These are phyloP conservation scores for Pseudogymnoascus sp. DNA, from an alignment of 2,329 filamentous ascomycete genomes.

Conservation along the genomic window DNA sequence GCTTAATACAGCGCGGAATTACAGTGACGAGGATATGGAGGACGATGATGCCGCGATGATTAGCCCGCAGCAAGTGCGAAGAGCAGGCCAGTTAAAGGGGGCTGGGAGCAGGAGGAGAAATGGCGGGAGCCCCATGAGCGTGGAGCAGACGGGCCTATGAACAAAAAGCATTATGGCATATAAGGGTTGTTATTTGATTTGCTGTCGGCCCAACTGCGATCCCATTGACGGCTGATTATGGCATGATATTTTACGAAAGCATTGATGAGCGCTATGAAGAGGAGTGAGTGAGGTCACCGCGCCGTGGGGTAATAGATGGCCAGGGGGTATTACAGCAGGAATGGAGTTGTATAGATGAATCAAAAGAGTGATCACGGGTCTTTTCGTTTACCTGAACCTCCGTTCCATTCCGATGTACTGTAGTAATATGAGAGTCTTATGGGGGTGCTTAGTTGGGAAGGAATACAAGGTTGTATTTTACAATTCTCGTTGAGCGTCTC, in stretches of 20 bases:
- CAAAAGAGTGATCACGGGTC: constrained; percentile 7
- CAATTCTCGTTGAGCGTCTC: not conserved
- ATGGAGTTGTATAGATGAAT: constrained; percentile 9
- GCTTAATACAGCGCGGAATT: constrained; percentile 67
- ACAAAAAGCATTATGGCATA: constrained; percentile 5
- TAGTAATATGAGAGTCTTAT: not conserved
- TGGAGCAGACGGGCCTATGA: constrained; percentile 18
- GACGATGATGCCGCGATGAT: constrained; percentile 44
- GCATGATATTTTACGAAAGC: constrained; percentile 9
- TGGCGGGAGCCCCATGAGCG: constrained; percentile 28
- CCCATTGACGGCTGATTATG: constrained; percentile 1
- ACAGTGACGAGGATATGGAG: constrained; percentile 48
- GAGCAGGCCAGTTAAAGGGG: constrained; percentile 10
- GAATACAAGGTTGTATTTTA: not conserved
- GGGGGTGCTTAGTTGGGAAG: not conserved
- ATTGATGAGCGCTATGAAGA: constrained; percentile 6
- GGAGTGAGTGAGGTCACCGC: constrained; percentile 1
- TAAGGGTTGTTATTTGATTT: constrained; percentile 7
- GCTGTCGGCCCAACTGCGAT: not conserved
- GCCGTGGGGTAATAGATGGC: constrained; percentile 8
- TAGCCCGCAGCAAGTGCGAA: constrained; percentile 22
- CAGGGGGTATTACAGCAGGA: not conserved
- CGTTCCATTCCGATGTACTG: not conserved
- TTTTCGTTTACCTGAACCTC: not conserved
- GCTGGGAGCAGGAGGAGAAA: constrained; percentile 14